Percentiles rank a stretch among this genome's conserved stretches.
These are phyloP conservation scores for Trichothecium roseum DNA, from an alignment of 2,329 filamentous ascomycete genomes.

Conservation along the genomic window DNA sequence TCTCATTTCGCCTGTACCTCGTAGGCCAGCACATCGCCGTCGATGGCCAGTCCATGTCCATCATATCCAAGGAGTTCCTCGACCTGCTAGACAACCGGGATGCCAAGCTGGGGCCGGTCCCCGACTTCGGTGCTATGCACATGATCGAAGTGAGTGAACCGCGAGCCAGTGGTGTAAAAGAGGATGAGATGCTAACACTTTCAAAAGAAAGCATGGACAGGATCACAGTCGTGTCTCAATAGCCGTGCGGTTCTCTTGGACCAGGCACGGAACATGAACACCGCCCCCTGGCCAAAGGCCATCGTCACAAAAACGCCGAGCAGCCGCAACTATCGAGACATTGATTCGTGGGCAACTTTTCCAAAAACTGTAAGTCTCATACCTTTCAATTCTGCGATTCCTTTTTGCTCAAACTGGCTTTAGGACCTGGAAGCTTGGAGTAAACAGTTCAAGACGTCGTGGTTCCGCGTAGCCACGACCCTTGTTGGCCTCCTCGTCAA, in stretches of 20 bases:
- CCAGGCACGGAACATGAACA: conserved; percentile 2
- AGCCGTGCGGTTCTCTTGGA: conserved; percentile 3
- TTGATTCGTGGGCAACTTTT: conserved; percentile 5
- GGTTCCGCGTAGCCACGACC: conserved; percentile 7
- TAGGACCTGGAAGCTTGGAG: conserved; percentile 7
- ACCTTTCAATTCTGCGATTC: not conserved
- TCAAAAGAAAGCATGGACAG: conserved; percentile 4
- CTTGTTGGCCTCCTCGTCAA: conserved; percentile 5
- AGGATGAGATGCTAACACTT: too few relatives aligned
- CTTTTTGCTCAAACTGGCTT: not conserved
- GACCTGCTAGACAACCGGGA: conserved; percentile 2
- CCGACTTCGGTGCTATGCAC: conserved; percentile 4
- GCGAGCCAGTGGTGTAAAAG: too few relatives aligned
- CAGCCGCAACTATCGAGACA: conserved; percentile 1
- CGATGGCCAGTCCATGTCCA: conserved; percentile 8
- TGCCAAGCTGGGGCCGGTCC: not conserved
- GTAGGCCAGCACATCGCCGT: conserved; percentile 8
- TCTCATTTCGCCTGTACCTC: conserved; percentile 3
- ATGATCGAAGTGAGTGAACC: conserved; percentile 4
- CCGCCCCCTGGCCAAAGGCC: not conserved
- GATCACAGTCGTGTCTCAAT: conserved; percentile 3
- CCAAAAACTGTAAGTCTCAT: conserved; percentile 2
- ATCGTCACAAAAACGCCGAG: not conserved
- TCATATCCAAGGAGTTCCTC: conserved; percentile 6
- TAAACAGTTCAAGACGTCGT: conserved; percentile 5